phyloP scores from a whole-genome alignment of 2,329 filamentous ascomycete genomes.

The Neonectria coccinea region DNA sequence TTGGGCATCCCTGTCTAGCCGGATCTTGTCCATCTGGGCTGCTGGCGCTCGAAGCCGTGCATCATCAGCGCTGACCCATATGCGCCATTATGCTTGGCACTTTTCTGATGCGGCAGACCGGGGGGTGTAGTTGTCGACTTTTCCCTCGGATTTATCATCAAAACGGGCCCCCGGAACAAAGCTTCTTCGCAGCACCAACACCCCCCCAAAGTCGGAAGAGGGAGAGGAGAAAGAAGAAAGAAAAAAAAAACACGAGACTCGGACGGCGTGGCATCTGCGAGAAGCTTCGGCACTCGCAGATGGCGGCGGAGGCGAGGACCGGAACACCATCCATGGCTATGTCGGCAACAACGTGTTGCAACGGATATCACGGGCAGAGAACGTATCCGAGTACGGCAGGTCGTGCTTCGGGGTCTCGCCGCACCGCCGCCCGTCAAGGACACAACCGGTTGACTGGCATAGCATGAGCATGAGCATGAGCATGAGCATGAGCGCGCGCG shows the following conservation, averaged over 20 bases:
- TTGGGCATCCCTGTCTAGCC: slow-evolving; percentile 30
- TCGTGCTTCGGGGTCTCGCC: not conserved
- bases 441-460: too few species aligned
- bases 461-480: not conserved
- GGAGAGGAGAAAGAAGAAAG: not conserved
- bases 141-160: slow-evolving; percentile 26
- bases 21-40: slow-evolving; percentile 32
- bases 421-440: too few species aligned
- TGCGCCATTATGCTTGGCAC: slow-evolving; percentile 34
- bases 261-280: slow-evolving; percentile 3
- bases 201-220: not conserved
- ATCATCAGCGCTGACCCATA: slow-evolving; percentile 27
- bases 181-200: slow-evolving; percentile 7
- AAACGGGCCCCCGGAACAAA: not conserved
- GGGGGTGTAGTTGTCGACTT: slow-evolving; percentile 4
- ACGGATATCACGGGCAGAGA: slow-evolving; percentile 5
- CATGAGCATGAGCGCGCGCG: not conserved
- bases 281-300: not conserved
- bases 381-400: slow-evolving; percentile 8
- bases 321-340: not conserved
- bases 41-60: slow-evolving; percentile 29
- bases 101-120: slow-evolving; percentile 22
- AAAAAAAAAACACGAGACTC: slow-evolving; percentile 3
- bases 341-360: slow-evolving; percentile 4
- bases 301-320: not conserved